Evolutionary conservation across 768 basidiomycete species (phyloP), one percentile per base, ranked within the genome.

Genomic region (Xerocomellus chrysenteron): DNA sequence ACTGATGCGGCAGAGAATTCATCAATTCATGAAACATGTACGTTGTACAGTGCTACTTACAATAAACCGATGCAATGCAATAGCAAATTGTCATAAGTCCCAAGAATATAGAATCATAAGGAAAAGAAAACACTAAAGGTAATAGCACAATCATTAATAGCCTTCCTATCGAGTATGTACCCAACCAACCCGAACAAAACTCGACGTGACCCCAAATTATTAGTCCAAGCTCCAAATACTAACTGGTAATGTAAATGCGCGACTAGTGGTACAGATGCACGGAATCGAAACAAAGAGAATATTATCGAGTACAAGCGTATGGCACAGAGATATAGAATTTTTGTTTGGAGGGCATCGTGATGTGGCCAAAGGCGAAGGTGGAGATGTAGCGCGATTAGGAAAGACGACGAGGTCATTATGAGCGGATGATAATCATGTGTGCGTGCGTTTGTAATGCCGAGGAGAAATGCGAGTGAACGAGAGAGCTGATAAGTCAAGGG

Each of bases 201-300:
- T 69, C 58, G 65, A 68, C 59, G 65, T 63, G 65, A 64, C 40
- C 63, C 67, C 58, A 60, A 62, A 59, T 64, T 35, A 73, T 72
- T 72, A 73, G 68, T 67, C 72, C 70, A 65, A 57, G 40, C 52
- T 58, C 64, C 65, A 55, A 73, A 73, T 61, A 58, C 62, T 72
- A 73, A 60, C 64, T 57, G 53, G 63, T 72, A 72, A 58, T 57
- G 68, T 72, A 72, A 72, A 74, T 64, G 66, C 65, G 71, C 65
- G 67, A 57, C 56, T 73, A 52, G 52, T 63, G 55, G 63, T 72
- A 72, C 71, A 72, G 37, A 72, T 70, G 62, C 65, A 74, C 68
- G 67, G 32, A 57, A 44, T 46, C 13, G 56, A 65, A 64, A 61
- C 45, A 47, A 47, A 61, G 56, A 59, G 36, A 61, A 70, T 64